A percentile compares a stretch with the other conserved stretches of the same genome.
Evolutionary conservation across 371 early-diverging fungal genomes (phyloP).

Genomic region (Zopfochytrium polystomum): DNA sequence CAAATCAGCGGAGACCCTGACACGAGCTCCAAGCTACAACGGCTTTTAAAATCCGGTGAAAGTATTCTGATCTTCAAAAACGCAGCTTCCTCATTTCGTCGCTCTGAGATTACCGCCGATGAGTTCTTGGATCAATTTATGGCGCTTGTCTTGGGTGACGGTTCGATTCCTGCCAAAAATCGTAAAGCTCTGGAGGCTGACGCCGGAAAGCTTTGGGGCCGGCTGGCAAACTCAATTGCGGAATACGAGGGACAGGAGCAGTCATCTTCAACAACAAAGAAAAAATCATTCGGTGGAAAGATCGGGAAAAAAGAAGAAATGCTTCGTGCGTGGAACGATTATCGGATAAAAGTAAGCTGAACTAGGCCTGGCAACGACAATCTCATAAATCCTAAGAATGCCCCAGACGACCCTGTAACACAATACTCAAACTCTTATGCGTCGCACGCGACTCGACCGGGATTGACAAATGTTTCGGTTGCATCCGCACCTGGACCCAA

Average conservation of each 20-base stretch:
- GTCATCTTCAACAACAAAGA: conserved; percentile 10
- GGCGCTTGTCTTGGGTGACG: conserved; percentile 39
- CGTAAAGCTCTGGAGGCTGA: conserved; percentile 30
- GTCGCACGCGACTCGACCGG: background rate
- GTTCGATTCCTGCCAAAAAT: conserved; percentile 25
- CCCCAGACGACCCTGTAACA: conserved; percentile 12
- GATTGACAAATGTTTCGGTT: background rate
- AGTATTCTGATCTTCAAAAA: too few species aligned
- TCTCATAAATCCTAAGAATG: background rate
- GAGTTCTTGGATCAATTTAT: conserved; percentile 58
- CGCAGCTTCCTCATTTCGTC: too few species aligned
- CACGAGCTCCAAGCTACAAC: too few species aligned
- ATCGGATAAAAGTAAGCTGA: conserved; percentile 51
- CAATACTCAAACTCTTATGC: conserved; percentile 1
- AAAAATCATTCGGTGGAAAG: too few species aligned
- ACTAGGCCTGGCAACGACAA: background rate
- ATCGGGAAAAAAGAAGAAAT: conserved; percentile 57
- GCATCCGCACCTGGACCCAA: background rate
- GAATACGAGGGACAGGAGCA: conserved; percentile 11
- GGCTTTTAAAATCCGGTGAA: too few species aligned
- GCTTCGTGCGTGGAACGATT: conserved; percentile 69
- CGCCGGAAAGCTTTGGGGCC: conserved; percentile 37
- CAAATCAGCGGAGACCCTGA: too few species aligned
- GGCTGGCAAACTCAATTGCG: conserved; percentile 39
- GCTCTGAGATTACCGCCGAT: too few species aligned